A percentile compares a stretch with the other conserved stretches of the same genome.
Evolutionary conservation across 2,329 filamentous ascomycete genomes (phyloP).

Genomic region (Botrytis sinoallii): DNA sequence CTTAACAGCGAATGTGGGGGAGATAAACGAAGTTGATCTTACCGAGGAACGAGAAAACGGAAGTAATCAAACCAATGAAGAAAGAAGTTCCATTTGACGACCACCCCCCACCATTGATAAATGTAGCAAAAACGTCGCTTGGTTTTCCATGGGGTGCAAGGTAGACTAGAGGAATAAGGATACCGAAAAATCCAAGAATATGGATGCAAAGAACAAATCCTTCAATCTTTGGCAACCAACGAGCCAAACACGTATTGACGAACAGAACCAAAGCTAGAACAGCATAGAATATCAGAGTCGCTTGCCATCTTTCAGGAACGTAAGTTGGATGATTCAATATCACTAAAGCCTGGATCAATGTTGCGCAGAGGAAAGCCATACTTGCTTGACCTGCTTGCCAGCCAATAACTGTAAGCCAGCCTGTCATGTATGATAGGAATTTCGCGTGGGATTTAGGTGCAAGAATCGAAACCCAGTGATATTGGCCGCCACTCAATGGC

Average conservation of each 20-base stretch:
- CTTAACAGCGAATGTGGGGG: background rate
- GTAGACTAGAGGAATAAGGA: slow-evolving; percentile 42
- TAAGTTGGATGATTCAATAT: slow-evolving; percentile 39
- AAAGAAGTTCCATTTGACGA: slow-evolving; percentile 35
- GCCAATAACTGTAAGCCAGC: slow-evolving; percentile 45
- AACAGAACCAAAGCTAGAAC: slow-evolving; percentile 41
- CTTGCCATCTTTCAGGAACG: slow-evolving; percentile 41
- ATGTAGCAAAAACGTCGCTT: slow-evolving; percentile 34
- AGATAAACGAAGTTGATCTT: background rate
- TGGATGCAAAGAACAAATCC: slow-evolving; percentile 45
- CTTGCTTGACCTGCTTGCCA: slow-evolving; percentile 45
- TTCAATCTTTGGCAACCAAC: slow-evolving; percentile 43
- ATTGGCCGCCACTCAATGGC: slow-evolving; percentile 56
- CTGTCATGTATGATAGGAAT: slow-evolving; percentile 52
- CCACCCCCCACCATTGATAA: slow-evolving; percentile 37
- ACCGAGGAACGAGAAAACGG: slow-evolving; percentile 18
- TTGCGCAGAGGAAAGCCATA: slow-evolving; percentile 43
- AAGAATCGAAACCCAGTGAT: slow-evolving; percentile 56
- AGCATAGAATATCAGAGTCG: slow-evolving; percentile 43
- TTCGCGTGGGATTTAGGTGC: slow-evolving; percentile 47
- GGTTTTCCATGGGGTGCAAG: slow-evolving; percentile 26
- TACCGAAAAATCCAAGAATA: slow-evolving; percentile 44
- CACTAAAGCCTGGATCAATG: slow-evolving; percentile 44
- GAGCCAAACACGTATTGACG: slow-evolving; percentile 44
- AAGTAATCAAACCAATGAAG: slow-evolving; percentile 38